Evolutionary conservation across 2,329 filamentous ascomycete genomes (phyloP), one percentile per base, ranked within the genome.

Genomic region (Fusarium sp.): DNA sequence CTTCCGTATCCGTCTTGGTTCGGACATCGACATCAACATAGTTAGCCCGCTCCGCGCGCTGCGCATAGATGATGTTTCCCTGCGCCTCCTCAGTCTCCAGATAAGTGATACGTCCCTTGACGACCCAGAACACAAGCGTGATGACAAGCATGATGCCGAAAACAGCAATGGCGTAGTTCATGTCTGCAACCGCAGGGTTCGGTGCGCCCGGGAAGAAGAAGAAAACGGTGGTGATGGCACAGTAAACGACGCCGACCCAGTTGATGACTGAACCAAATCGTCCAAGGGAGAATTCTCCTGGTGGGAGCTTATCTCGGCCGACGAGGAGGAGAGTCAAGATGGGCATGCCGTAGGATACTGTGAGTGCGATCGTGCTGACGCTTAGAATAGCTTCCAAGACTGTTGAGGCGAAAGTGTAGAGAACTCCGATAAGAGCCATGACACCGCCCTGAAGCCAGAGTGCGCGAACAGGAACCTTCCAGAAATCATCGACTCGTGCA

Each of bases 151-250:
- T 88, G 28, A 88, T 82, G 3, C 86, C 87, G 72, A 89, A 89
- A 2, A 89, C 87, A 2, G 85, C 87, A 72, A 89, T 88, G 10
- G 88, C 87, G 74, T 85, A 89, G 77, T 89, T 89, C 87, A 89
- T 89, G 67, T 89, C 86, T n/a, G 80, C 79, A 0, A 81, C 76
- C 0, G 82, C 69, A 0, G 87, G 87, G 64, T 83, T 83, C 0
- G 87, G 87, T 1, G 64, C 67, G 1, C 79, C 78, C 0, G 87
- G 87, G 72, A 89, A 89, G 75, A 89, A 86, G 83, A 88, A 89
- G 78, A 89, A 88, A 32, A 89, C 82, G 0, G 86, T 87, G 3
- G 86, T 88, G 60, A 88, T 77, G 57, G 78, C 78, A 74, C 87
- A 88, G 78, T 88, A 89, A 16, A 87, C 72, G 37, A 88, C 79